These are phyloP conservation scores for Megacollybia marginata DNA, from an alignment of 768 basidiomycete genomes.

Conservation along the genomic window DNA sequence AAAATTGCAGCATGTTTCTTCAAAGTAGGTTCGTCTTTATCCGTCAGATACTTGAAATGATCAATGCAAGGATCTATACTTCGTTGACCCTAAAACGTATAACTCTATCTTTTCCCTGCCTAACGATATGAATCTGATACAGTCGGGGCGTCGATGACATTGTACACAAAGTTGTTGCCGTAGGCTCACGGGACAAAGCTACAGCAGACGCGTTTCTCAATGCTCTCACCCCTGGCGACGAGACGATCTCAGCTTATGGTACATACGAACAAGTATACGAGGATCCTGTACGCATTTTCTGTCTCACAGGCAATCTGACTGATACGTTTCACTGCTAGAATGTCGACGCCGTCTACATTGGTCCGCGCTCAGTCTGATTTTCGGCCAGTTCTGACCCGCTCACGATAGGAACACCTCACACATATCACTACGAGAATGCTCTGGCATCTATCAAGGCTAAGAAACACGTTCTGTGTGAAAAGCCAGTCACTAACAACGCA, in stretches of 20 bases:
- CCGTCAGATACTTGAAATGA: neutral
- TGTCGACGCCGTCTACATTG: conserved; percentile 71
- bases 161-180: conserved; percentile 59
- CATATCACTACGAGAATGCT: conserved; percentile 73
- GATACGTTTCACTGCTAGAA: neutral
- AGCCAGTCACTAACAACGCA: conserved; percentile 74
- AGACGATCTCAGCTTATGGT: conserved; percentile 59
- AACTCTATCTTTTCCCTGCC: neutral
- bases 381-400: conserved; percentile 11
- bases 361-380: conserved; percentile 27
- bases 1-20: conserved; percentile 62
- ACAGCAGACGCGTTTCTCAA: conserved; percentile 69
- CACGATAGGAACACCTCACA: conserved; percentile 66
- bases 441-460: conserved; percentile 68
- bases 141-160: conserved; percentile 67
- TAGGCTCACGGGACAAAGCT: conserved; percentile 66
- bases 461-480: conserved; percentile 87
- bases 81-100: conserved; percentile 24
- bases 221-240: conserved; percentile 39
- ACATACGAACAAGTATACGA: conserved; percentile 68
- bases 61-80: conserved; percentile 41
- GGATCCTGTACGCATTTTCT: conserved; percentile 39
- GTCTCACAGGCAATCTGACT: neutral
- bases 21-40: conserved; percentile 33
- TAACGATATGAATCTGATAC: neutral